Evolutionary conservation across 2,329 filamentous ascomycete genomes (phyloP).

Genomic region (Onygenales sp.): DNA sequence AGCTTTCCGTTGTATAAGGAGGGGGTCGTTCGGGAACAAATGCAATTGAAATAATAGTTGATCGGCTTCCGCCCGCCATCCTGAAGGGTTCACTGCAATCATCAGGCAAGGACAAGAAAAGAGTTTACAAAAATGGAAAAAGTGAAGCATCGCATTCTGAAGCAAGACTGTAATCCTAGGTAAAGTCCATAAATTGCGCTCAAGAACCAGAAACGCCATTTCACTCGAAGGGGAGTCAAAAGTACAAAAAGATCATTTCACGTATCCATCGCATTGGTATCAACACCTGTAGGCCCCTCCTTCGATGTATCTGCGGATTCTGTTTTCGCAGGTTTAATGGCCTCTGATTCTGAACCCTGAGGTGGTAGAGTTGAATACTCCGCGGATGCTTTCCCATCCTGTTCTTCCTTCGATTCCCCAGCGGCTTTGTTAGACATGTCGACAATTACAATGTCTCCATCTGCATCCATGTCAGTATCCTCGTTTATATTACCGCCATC

Average conservation of each 20-base stretch:
- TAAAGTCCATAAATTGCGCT: no score
- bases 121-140: not conserved
- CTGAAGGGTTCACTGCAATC: no score
- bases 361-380: not conserved
- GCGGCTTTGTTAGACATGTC: slow-evolving; percentile 13
- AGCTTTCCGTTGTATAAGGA: no score
- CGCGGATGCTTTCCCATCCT: not conserved
- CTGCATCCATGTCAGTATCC: slow-evolving; percentile 19
- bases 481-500: slow-evolving; percentile 7
- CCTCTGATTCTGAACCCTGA: not conserved
- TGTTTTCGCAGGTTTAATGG: not conserved
- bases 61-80: no score
- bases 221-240: not conserved
- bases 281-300: not conserved
- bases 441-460: slow-evolving; percentile 31
- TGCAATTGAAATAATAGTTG: no score
- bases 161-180: no score
- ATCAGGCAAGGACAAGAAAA: not conserved
- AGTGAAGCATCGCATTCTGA: not conserved
- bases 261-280: not conserved
- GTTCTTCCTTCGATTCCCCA: not conserved
- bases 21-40: no score
- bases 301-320: not conserved
- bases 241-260: not conserved
- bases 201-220: not conserved